Base-by-base conservation (phyloP, 768 basidiomycete genomes). In the Pluteus cervinus region DNA sequence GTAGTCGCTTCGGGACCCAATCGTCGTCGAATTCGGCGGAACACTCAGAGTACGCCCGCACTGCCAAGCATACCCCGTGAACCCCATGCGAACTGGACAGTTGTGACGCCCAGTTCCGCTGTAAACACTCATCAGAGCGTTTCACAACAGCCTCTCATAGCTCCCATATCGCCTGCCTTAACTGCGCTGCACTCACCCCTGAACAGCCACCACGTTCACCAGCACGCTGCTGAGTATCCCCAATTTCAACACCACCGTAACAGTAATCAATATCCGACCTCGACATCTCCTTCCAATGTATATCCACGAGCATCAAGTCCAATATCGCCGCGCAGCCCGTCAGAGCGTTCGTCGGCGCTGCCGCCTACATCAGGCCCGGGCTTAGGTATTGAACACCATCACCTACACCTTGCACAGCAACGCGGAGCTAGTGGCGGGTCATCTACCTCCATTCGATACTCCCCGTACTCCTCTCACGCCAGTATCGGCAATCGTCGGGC, bases 1-100 rank as follows among this genome's bases (percentile, higher is more conserved):
- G 80, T 91, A 32, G 76, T 89, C 12, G 65, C 79, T 29, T 68
- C 65, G 21, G 68, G 72, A 22, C 63, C 74, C 18, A 72, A 70
- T n/a, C 71, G 80, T 43, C 73, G 83, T 33, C 71, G 81, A 30
- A 60, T 74, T 15, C 71, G 81, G 24, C 71, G 79, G 40, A 66
- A 62, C 22, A 68, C 71, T 12, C 72, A 69, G 29, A 53, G 60
- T 22, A 53, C 62, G 29, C 49, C 40, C 2, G 21, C 34, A 21
- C 20, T 29, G 10, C 26, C 40, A 2, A 29, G 29, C 29, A 10
- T 29, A n/a, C 24, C 36, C 6, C 40, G 30, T 9, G 29, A 41
- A 23, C 34, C 34, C 26, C 40, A 24, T 33, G 35, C 29, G 21
- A 44, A 9, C 33, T 41, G 40, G 40, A 34, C 33, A 15, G 24